Base-by-base conservation (phyloP, 2,329 filamentous ascomycete species). In the Venturia asperata region DNA sequence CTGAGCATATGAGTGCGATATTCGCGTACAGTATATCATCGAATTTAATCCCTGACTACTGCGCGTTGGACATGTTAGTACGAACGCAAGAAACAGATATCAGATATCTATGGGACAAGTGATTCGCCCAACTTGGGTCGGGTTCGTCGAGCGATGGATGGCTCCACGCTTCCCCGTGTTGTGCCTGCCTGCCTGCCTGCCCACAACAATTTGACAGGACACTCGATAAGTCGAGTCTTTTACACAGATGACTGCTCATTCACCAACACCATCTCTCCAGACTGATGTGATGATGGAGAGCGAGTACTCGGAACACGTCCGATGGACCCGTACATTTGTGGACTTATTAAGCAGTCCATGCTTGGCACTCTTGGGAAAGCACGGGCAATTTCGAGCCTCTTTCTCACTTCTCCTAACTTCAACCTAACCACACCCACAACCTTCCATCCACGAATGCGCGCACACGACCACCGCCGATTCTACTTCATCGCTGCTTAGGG, bases 361-460 rank as follows among this genome's bases (percentile, higher is more conserved):
- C 47, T 52, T 52, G 47, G 47, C 47, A 52, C 24, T 52, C 11
- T n/a, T 27, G 45, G 47, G 2, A 52, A 52, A 49, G 47, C 42
- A 45, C 42, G 42, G 42, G 42, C 47, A 27, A 52, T 52, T 52
- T 52, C 21, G n/a, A 19, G 27, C 37, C 24, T 52, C 21, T n/a
- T 3, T 37, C 52, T 58, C 52, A 34, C 52, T 19, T 58, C 30
- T 11, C 10, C 52, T 58, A 21, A 37, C 30, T 24, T 7, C 30
- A 37, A 34, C 24, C 24, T 17, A 15, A 24, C 52, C 30, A 34
- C 52, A 30, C n/a, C 30, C 13, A 17, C 49, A 30, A 56, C 52
- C 30, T 34, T 58, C 52, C 52, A 58, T 58, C 52, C 13, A 58
- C 17, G 15, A 37, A 39, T 58, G 52, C 52, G 52, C 52, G 52